Conservation (phyloP, 345 rosid species). For the Populus tremula region DNA sequence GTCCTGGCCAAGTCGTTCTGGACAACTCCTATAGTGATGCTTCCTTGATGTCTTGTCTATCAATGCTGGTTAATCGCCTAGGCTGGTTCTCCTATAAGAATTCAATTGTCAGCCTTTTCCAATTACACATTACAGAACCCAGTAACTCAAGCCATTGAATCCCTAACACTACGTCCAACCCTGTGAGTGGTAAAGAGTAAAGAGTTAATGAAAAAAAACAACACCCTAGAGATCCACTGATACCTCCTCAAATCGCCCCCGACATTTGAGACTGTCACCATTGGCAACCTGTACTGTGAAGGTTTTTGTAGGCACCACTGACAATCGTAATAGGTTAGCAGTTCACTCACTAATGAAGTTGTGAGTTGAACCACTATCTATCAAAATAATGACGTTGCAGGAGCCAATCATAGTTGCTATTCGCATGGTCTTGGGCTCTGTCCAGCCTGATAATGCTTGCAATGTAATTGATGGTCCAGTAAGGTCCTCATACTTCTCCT, state of each 20-base stretch:
- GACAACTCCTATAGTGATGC: too few relatives aligned
- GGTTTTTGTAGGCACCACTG: too few relatives aligned
- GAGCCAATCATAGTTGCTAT: too few relatives aligned
- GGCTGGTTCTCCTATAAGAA: background rate
- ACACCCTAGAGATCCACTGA: background rate
- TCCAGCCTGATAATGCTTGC: too few relatives aligned
- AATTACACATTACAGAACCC: background rate
- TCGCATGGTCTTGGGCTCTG: too few relatives aligned
- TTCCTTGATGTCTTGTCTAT: rapidly evolving
- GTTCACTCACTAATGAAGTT: too few relatives aligned
- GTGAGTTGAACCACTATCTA: too few relatives aligned
- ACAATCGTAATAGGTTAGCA: rapidly evolving
- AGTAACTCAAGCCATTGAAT: background rate
- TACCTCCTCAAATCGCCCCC: rapidly evolving
- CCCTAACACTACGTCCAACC: background rate
- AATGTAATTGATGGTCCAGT: too few relatives aligned
- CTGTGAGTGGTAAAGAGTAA: background rate
- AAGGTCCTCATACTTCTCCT: too few relatives aligned
- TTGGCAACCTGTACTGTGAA: background rate
- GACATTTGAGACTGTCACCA: background rate
- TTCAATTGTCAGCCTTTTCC: background rate
- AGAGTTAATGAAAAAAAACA: background rate
- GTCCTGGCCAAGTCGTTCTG: too few relatives aligned
- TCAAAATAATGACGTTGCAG: too few relatives aligned
- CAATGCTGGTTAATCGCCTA: rapidly evolving